phyloP scores from a whole-genome alignment of 352 stramenopile species.

The Pythium sp. region DNA sequence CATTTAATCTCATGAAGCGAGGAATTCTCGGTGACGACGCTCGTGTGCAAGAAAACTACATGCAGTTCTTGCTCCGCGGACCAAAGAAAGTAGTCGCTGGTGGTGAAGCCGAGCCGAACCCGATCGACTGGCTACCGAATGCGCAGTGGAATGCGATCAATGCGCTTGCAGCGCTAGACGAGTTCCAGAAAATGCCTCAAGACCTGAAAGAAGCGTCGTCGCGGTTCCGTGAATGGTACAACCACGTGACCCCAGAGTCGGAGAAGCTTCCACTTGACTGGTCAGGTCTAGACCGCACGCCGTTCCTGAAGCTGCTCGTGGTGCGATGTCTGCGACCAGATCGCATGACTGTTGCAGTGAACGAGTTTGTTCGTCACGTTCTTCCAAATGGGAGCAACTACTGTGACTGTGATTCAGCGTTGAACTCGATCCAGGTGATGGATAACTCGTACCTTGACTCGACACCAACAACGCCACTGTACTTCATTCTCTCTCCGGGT shows the following conservation, averaged over 20 bases:
- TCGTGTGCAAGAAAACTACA: conserved; percentile 93
- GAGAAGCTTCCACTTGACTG: conserved; percentile 98
- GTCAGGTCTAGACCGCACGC: conserved; percentile 92
- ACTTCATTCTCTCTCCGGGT: conserved; percentile 96
- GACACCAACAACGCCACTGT: conserved; percentile 94
- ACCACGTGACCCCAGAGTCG: conserved; percentile 92
- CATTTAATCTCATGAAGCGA: conserved; percentile 97
- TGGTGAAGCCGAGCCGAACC: conserved; percentile 63
- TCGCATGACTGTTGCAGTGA: conserved; percentile 93
- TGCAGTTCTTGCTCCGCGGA: conserved; percentile 94
- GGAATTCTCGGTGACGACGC: conserved; percentile 93
- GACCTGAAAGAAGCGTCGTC: conserved; percentile 95
- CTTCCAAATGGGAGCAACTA: conserved; percentile 94
- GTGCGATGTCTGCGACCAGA: conserved; percentile 93
- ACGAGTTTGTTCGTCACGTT: conserved; percentile 93
- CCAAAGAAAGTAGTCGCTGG: conserved; percentile 63
- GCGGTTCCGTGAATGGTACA: conserved; percentile 98
- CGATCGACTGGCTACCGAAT: conserved; percentile 91
- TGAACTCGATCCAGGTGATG: conserved; percentile 95
- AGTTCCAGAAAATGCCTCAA: conserved; percentile 96
- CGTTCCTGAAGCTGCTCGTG: conserved; percentile 96
- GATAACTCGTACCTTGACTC: conserved; percentile 94
- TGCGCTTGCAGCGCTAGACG: conserved; percentile 90
- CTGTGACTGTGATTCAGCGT: conserved; percentile 94
- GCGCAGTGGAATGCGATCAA: conserved; percentile 91